Evolutionary conservation across 192 early-diverging fungal species (phyloP).

Genomic region (Podila horticola): DNA sequence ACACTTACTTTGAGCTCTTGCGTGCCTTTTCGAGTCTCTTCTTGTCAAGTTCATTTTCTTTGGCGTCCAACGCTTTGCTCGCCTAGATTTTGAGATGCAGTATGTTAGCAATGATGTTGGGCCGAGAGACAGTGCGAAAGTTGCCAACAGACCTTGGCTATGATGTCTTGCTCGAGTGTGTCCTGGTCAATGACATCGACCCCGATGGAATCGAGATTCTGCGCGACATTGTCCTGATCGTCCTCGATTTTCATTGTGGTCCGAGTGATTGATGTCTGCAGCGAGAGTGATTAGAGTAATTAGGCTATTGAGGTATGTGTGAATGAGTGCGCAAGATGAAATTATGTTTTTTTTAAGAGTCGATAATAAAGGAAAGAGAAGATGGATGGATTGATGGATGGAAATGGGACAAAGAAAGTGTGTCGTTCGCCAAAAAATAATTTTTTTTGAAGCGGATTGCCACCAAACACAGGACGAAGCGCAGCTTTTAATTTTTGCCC

Average conservation of each 20-base stretch:
- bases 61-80: slow-evolving; percentile 65
- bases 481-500: background rate
- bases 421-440: background rate
- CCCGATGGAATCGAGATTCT: slow-evolving; percentile 38
- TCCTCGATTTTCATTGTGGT: background rate
- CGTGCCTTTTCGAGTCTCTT: slow-evolving; percentile 70
- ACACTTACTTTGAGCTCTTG: slow-evolving; percentile 63
- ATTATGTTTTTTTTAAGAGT: no score
- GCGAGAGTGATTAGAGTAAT: no score
- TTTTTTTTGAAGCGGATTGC: no score
- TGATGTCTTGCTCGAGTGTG: slow-evolving; percentile 71
- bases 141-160: slow-evolving; percentile 57
- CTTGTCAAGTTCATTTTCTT: slow-evolving; percentile 70
- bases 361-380: no score
- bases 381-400: no score
- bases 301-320: no score
- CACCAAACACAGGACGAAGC: background rate
- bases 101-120: background rate
- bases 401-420: background rate
- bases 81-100: slow-evolving; percentile 49
- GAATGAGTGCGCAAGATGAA: no score
- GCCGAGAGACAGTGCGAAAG: no score
- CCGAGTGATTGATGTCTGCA: background rate
- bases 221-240: slow-evolving; percentile 13
- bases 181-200: slow-evolving; percentile 69